Evolutionary conservation across 805 yeast genomes (phyloP), one percentile per base, ranked within the genome.

Genomic region (Zygoascus biomembranicola): DNA sequence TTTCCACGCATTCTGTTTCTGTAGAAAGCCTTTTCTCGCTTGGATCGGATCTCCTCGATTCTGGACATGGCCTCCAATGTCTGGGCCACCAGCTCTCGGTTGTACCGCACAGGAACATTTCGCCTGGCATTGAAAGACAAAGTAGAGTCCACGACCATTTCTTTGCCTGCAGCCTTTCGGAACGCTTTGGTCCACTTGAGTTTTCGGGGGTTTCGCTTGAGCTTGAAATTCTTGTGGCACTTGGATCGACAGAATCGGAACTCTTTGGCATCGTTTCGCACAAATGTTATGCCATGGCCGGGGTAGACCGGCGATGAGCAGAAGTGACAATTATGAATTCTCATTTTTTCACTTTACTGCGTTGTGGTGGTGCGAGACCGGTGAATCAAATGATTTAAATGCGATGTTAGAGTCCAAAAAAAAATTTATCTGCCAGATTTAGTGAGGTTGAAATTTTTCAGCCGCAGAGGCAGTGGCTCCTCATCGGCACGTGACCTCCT

Each of bases 1-100:
- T 94, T 94, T 59, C 97, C 97, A 73, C 87, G 88, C 99, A 94
- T 94, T 82, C 99, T 87, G 77, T 90, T 90, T 89, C 90, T 92
- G 78, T 88, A 94, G 90, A 94, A 94, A 14, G 98, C 97, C 69
- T 95, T 81, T 73, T 94, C 99, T 77, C 99, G 85, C 78, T 84
- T 90, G 70, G 80, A 85, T 77, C 99, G 84, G 71, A 94, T 94
- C 75, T 89, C 95, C 71, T 94, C 97, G 58, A 94, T 85, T 75
- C 97, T 84, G 53, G 86, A 78, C 99, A 94, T 94, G 47, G 96
- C 97, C 75, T 80, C 85, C 72, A 94, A 79, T 16, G 99, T 94
- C 49, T 95, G 87, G 54, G 94, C 85, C 42, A 94, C 98, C 56
- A 94, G 78, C 66, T 94, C 97, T 77, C 99, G 83, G 76, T 94